phyloP scores from a whole-genome alignment of 2,329 filamentous ascomycete species.

The Fusarium chuoi region DNA sequence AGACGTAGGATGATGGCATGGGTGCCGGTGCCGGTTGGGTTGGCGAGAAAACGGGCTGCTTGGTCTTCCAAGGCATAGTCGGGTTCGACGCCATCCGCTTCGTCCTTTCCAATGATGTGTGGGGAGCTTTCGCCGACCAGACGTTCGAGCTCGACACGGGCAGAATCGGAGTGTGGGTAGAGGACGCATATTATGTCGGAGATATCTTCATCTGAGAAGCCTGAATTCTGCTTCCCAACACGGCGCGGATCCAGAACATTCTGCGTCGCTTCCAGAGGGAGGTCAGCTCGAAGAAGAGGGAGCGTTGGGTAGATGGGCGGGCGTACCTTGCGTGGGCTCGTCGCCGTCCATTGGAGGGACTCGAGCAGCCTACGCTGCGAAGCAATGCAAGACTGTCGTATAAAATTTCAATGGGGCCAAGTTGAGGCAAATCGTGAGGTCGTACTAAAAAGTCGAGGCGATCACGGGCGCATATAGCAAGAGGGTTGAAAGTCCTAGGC shows the following conservation, averaged over 20 bases:
- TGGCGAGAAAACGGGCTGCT: conserved; percentile 56
- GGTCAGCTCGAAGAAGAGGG: conserved; percentile 26
- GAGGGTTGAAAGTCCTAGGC: conserved; percentile 10
- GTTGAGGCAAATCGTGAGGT: conserved; percentile 2
- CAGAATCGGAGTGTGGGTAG: conserved; percentile 78
- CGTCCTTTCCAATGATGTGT: conserved; percentile 61
- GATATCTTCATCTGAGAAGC: conserved; percentile 83
- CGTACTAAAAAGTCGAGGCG: conserved; percentile 5
- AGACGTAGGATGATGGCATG: conserved; percentile 83
- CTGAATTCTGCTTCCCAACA: conserved; percentile 81
- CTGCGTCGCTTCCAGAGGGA: conserved; percentile 71
- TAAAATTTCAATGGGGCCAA: conserved; percentile 12
- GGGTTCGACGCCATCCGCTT: conserved; percentile 61
- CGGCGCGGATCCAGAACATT: conserved; percentile 83
- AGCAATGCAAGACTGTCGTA: conserved; percentile 34
- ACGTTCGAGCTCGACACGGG: conserved; percentile 73
- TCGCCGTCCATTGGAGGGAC: conserved; percentile 57
- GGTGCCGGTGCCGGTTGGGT: conserved; percentile 60
- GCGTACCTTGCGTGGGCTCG: conserved; percentile 56
- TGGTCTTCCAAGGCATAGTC: conserved; percentile 64
- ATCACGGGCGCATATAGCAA: conserved; percentile 25
- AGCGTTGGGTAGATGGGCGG: neutral
- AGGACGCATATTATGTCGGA: conserved; percentile 91
- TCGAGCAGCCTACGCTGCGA: conserved; percentile 44
- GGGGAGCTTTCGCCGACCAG: conserved; percentile 60